Evolutionary conservation across 2,329 filamentous ascomycete species (phyloP).

Genomic region (Talaromyces pinophilus): DNA sequence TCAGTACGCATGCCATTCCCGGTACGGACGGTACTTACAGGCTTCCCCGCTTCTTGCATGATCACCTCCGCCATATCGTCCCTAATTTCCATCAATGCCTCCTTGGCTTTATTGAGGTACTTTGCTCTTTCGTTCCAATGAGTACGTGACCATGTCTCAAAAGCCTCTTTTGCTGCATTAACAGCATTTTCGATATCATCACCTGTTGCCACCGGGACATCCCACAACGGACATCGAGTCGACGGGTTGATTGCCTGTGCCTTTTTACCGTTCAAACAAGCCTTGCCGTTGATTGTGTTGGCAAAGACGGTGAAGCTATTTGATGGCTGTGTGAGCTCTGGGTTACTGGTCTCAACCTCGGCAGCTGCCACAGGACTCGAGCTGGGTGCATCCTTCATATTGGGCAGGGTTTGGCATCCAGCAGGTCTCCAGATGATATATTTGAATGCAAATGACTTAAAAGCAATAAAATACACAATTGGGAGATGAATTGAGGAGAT

Average conservation of each 20-base stretch:
- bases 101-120: constrained; percentile 44
- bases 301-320: constrained; percentile 37
- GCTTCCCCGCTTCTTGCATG: constrained; percentile 56
- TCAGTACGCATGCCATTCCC: neutral
- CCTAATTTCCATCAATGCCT: constrained; percentile 44
- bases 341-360: neutral
- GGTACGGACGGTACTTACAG: constrained; percentile 32
- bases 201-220: constrained; percentile 48
- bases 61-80: constrained; percentile 51
- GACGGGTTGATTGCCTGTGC: constrained; percentile 50
- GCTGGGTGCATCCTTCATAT: constrained; percentile 1
- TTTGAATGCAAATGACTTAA: neutral
- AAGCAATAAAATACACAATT: too few species aligned
- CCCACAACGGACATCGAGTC: constrained; percentile 48
- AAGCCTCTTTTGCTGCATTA: constrained; percentile 48
- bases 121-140: constrained; percentile 48
- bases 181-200: constrained; percentile 52
- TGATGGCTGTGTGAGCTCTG: constrained; percentile 3
- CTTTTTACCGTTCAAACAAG: constrained; percentile 35
- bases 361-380: neutral
- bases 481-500: neutral
- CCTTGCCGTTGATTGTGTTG: constrained; percentile 51
- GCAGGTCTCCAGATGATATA: neutral
- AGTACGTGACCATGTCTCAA: constrained; percentile 51
- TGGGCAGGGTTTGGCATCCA: neutral